Evolutionary conservation across 129 eudicot species (phyloP).

Genomic region (Pulicaria dysenterica): DNA sequence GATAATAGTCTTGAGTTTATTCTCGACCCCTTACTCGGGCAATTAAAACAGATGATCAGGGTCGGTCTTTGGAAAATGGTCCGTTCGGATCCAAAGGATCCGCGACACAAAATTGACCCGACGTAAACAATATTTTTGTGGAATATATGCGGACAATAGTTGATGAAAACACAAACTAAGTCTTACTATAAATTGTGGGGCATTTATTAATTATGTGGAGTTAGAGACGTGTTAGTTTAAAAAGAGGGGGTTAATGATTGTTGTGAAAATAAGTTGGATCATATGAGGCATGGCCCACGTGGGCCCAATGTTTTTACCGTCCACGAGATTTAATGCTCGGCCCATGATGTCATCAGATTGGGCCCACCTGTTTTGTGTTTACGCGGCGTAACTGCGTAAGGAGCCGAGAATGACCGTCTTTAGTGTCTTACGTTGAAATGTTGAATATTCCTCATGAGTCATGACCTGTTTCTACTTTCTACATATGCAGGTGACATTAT

Average conservation of each 20-base stretch:
- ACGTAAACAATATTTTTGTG: no score
- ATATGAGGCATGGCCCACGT: slow-evolving; percentile 20
- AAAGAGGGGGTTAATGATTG: slow-evolving; percentile 11
- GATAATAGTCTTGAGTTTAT: no score
- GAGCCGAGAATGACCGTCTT: slow-evolving; percentile 26
- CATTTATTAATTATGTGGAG: not conserved
- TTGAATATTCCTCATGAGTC: no score
- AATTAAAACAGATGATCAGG: no score
- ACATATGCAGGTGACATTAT: not conserved
- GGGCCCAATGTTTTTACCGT: slow-evolving; percentile 18
- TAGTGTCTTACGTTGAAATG: no score
- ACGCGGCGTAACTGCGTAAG: slow-evolving; percentile 43
- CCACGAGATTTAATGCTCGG: slow-evolving; percentile 20
- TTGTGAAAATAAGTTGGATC: slow-evolving; percentile 25
- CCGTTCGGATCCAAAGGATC: no score
- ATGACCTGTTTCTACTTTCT: not conserved
- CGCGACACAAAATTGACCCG: no score
- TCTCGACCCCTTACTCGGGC: no score
- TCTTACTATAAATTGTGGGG: no score
- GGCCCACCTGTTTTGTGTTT: slow-evolving; percentile 34
- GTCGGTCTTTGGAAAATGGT: no score
- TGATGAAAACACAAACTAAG: not conserved
- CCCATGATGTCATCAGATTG: slow-evolving; percentile 1
- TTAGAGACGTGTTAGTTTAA: slow-evolving; percentile 16
- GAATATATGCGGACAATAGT: no score